phyloP scores from a whole-genome alignment of 2,329 filamentous ascomycete species.

The Drechmeria coniospora region DNA sequence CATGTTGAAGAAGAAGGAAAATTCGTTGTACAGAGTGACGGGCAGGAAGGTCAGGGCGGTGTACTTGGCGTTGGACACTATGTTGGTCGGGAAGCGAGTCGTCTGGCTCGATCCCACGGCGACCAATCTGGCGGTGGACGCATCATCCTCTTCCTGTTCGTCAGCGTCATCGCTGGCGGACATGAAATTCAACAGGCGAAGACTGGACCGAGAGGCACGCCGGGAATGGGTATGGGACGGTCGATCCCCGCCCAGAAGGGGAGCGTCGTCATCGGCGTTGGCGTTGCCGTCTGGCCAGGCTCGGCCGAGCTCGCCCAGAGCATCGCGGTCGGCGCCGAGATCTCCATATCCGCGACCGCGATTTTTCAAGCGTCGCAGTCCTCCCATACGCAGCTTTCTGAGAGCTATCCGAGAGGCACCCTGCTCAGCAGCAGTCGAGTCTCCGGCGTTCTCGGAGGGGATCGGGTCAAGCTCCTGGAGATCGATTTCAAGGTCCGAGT shows the following conservation, averaged over 20 bases:
- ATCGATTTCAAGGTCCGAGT: constrained; percentile 59
- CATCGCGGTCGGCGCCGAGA: constrained; percentile 40
- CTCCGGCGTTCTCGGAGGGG: constrained; percentile 20
- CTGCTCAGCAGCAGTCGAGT: constrained; percentile 18
- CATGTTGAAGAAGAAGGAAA: constrained; percentile 99
- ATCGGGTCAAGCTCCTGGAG: constrained; percentile 65
- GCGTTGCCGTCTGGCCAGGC: constrained; percentile 46
- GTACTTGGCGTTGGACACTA: constrained; percentile 95
- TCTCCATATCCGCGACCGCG: constrained; percentile 43
- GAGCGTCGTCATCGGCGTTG: constrained; percentile 52
- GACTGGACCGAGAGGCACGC: constrained; percentile 26
- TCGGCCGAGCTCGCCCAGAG: constrained; percentile 37
- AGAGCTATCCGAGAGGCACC: constrained; percentile 51
- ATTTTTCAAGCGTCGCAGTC: constrained; percentile 40
- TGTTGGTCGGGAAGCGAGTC: constrained; percentile 71
- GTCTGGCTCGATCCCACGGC: constrained; percentile 60
- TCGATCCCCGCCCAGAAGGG: constrained; percentile 41
- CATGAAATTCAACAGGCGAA: constrained; percentile 56
- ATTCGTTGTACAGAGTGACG: constrained; percentile 91
- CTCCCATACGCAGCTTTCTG: constrained; percentile 53
- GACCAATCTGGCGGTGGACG: constrained; percentile 58
- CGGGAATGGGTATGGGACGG: constrained; percentile 11
- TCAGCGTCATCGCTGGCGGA: constrained; percentile 25
- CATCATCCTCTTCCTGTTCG: constrained; percentile 40
- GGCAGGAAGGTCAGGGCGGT: constrained; percentile 90